Evolutionary conservation across 2,329 filamentous ascomycete genomes (phyloP).

Genomic region (Paracorniculantispora psalliotae): DNA sequence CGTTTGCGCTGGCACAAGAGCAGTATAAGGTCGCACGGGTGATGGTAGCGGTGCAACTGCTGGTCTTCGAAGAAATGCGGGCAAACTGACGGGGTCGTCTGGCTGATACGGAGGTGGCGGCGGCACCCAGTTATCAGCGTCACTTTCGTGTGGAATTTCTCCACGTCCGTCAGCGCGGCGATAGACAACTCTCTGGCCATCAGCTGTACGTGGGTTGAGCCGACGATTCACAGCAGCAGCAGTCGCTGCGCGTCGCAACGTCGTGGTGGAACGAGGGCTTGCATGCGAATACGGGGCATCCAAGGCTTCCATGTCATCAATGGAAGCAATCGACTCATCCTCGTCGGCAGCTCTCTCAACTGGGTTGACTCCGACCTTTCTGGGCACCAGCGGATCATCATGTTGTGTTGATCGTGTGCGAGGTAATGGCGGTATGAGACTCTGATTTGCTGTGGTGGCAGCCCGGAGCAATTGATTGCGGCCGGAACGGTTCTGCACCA

Average conservation of each 20-base stretch:
- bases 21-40: conserved; percentile 19
- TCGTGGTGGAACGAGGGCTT: conserved; percentile 64
- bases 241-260: conserved; percentile 66
- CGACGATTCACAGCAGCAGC: conserved; percentile 71
- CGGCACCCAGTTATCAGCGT: conserved; percentile 84
- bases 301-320: conserved; percentile 56
- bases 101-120: conserved; percentile 76
- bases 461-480: conserved; percentile 45
- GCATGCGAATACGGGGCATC: conserved; percentile 71
- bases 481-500: conserved; percentile 54
- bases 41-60: conserved; percentile 33
- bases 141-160: conserved; percentile 78
- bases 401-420: conserved; percentile 25
- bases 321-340: conserved; percentile 35
- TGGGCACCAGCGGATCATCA: conserved; percentile 50
- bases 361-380: conserved; percentile 36
- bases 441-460: conserved; percentile 36
- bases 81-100: conserved; percentile 54
- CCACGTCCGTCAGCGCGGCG: conserved; percentile 63
- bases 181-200: conserved; percentile 54
- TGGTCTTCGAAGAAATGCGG: conserved; percentile 50
- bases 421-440: conserved; percentile 28
- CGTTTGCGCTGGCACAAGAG: conserved; percentile 1
- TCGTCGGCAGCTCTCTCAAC: conserved; percentile 26
- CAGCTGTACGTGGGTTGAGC: conserved; percentile 54